Percentiles rank a stretch among this genome's conserved stretches.
These are phyloP conservation scores for Pythium dissimile DNA, from an alignment of 352 stramenopile species.

Conservation along the genomic window DNA sequence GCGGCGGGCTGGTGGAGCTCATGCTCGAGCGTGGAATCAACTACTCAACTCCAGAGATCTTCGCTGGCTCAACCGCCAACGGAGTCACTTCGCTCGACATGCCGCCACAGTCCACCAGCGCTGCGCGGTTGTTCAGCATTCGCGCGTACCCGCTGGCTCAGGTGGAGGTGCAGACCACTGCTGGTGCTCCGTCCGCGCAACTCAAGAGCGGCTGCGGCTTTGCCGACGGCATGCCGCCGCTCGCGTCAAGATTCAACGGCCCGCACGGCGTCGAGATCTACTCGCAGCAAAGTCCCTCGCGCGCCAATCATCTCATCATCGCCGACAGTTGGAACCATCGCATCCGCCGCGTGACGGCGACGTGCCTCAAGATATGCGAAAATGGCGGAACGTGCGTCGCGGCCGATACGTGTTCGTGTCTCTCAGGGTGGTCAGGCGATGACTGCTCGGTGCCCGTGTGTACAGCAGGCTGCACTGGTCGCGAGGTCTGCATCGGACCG, in stretches of 20 bases:
- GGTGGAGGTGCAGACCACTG: conserved; percentile 89
- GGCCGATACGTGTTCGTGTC: conserved; percentile 86
- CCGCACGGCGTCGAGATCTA: conserved; percentile 69
- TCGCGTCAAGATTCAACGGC: conserved; percentile 71
- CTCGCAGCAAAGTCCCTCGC: conserved; percentile 43
- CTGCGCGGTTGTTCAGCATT: conserved; percentile 60
- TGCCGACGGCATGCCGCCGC: conserved; percentile 78
- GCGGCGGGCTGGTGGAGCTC: conserved; percentile 66
- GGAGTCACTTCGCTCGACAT: conserved; percentile 57
- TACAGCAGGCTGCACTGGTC: conserved; percentile 29
- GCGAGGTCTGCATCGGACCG: conserved; percentile 91
- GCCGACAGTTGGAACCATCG: conserved; percentile 93
- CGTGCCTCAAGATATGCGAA: conserved; percentile 93
- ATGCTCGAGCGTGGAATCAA: conserved; percentile 51
- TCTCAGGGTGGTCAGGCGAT: conserved; percentile 85
- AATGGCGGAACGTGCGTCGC: conserved; percentile 90
- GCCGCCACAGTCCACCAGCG: conserved; percentile 16
- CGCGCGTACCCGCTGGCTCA: conserved; percentile 36
- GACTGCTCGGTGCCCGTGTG: conserved; percentile 88
- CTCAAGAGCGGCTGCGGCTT: conserved; percentile 87
- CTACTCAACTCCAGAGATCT: conserved; percentile 23
- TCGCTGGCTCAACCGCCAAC: conserved; percentile 43
- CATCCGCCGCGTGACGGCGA: conserved; percentile 88
- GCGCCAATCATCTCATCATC: conserved; percentile 78
- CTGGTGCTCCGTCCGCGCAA: conserved; percentile 77